These are phyloP conservation scores for Brassica juncea DNA, from an alignment of 345 rosid genomes.

Conservation along the genomic window DNA sequence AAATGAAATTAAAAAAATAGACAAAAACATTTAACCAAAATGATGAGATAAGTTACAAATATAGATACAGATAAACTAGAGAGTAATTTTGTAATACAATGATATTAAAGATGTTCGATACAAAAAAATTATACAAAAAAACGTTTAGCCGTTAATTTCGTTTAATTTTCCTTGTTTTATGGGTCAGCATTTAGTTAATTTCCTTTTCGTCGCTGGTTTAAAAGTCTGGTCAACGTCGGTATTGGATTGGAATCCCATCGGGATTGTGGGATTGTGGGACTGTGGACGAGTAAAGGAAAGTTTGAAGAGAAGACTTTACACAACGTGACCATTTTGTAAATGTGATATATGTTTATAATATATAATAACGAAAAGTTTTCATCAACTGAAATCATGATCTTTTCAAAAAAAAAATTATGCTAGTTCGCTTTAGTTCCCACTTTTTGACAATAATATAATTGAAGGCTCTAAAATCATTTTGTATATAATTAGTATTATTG, in stretches of 20 bases:
- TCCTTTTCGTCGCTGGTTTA: background rate
- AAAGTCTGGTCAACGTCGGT: constrained; percentile 19
- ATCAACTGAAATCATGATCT: background rate
- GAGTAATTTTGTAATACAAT: background rate
- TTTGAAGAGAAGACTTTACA: constrained; percentile 3
- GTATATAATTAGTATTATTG: background rate
- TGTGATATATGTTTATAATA: background rate
- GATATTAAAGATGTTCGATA: background rate
- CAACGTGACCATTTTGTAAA: background rate
- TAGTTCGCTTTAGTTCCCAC: background rate
- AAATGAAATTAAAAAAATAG: background rate
- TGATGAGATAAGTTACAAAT: background rate
- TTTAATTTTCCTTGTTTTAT: background rate
- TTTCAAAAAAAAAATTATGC: background rate
- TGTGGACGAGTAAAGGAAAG: background rate
- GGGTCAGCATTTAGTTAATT: background rate
- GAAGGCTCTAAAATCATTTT: background rate
- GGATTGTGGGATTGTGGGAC: background rate
- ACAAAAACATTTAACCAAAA: background rate
- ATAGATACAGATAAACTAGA: background rate
- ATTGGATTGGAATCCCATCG: background rate
- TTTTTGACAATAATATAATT: background rate
- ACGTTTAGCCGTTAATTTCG: background rate
- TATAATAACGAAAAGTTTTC: background rate
- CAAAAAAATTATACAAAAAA: background rate